Base-by-base conservation (phyloP, 768 basidiomycete genomes). In the Auricularia sp. region DNA sequence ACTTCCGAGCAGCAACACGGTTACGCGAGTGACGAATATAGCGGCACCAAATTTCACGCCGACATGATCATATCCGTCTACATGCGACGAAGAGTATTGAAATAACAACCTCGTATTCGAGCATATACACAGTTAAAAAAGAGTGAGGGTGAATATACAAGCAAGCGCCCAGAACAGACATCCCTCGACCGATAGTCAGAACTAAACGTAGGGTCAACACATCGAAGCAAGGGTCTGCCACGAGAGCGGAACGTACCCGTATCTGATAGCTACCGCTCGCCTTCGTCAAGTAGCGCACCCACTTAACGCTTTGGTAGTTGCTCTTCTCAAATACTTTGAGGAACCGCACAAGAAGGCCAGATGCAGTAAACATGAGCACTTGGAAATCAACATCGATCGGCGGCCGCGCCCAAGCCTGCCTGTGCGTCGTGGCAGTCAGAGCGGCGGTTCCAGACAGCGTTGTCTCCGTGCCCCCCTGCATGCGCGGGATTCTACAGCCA, bases 371-470 rank as follows among this genome's bases (percentile, higher is more conserved):
- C 97, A 99, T 99, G 69, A 99, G 81, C 65, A 99, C 97, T 78
- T 95, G 94, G 77, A 99, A 99, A 75, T 99, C 97, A 68, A 98
- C 88, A 69, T 96, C 92, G 71, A 99, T 98, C 6, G 97, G 97
- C 18, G 97, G 97, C 64, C 97, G 81, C 2, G 95, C 94, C 97
- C 97, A 99, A 3, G 96, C 88, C 82, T 98, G 94, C 39, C 94
- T 87, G 66, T 86, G 83, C 0, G 97, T 99, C 37, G 94, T 96
- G 66, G 86, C 85, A 1, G 95, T 92, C 67, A 98, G 78, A 39
- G 83, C 82, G 5, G 94, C 96, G 8, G 87, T 85, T 0, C 86
- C 97, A 2, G 84, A 84, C 64, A 98, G 83, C 0, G 92, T 92
- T 68, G 86, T 84, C 75, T 99, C 97, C 68, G 92, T 87, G 3